These are phyloP conservation scores for Fusarium chaquense DNA, from an alignment of 2,329 filamentous ascomycete species.

Conservation along the genomic window DNA sequence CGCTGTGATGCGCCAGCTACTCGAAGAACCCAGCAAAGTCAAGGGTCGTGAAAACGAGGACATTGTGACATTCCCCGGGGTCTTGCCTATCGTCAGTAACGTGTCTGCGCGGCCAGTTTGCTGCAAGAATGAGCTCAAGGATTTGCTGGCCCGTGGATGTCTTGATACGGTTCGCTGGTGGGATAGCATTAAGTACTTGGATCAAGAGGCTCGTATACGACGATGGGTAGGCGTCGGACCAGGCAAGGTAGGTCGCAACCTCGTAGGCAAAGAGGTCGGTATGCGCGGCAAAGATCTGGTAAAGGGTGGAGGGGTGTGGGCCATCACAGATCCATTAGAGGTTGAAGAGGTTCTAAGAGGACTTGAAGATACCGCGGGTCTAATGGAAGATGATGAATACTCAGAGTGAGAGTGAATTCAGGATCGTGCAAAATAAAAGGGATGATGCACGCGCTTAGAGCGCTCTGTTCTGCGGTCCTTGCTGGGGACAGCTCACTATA, in stretches of 20 bases:
- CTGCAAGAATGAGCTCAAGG: slow-evolving; percentile 79
- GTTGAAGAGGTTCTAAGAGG: slow-evolving; percentile 76
- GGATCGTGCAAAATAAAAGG: not conserved
- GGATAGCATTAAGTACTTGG: slow-evolving; percentile 90
- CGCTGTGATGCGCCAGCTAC: slow-evolving; percentile 75
- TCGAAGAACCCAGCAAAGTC: slow-evolving; percentile 69
- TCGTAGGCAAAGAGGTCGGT: slow-evolving; percentile 95
- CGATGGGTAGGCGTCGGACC: slow-evolving; percentile 94
- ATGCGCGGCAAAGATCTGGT: slow-evolving; percentile 82
- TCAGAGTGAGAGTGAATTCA: slow-evolving; percentile 37
- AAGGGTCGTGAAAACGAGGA: slow-evolving; percentile 68
- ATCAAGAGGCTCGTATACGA: slow-evolving; percentile 83
- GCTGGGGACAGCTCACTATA: slow-evolving; percentile 6
- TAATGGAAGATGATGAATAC: slow-evolving; percentile 63
- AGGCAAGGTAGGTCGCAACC: slow-evolving; percentile 90
- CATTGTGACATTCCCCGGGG: slow-evolving; percentile 79
- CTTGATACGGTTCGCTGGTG: slow-evolving; percentile 97
- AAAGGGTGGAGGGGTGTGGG: slow-evolving; percentile 94
- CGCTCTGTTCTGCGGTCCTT: slow-evolving; percentile 6
- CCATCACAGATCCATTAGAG: slow-evolving; percentile 83
- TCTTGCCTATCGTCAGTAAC: slow-evolving; percentile 85
- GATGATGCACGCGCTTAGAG: slow-evolving; percentile 15
- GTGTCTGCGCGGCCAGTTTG: slow-evolving; percentile 83
- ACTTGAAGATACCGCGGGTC: slow-evolving; percentile 72
- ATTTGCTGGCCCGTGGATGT: slow-evolving; percentile 82